Evolutionary conservation across 2,329 filamentous ascomycete genomes (phyloP).

Genomic region (Ceratocystis cacaofunesta): DNA sequence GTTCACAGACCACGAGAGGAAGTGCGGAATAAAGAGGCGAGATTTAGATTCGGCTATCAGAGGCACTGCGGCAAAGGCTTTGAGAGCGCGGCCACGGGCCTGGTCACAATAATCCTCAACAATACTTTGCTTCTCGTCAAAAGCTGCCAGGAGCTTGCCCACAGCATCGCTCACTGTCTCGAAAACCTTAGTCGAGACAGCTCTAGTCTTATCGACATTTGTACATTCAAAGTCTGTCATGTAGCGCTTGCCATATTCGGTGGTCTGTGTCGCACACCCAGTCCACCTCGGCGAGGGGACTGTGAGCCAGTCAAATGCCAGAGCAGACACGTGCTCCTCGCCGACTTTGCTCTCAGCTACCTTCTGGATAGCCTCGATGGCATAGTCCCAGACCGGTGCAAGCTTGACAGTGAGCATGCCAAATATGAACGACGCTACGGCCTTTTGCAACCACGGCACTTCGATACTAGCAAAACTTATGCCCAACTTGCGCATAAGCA

Average conservation of each 20-base stretch:
- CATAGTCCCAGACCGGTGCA: slow-evolving; percentile 76
- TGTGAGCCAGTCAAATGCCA: slow-evolving; percentile 67
- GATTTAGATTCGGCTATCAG: slow-evolving; percentile 73
- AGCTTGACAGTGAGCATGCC: slow-evolving; percentile 77
- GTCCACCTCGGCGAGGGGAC: slow-evolving; percentile 41
- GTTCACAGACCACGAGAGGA: slow-evolving; percentile 63
- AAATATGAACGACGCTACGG: slow-evolving; percentile 72
- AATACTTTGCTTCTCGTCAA: slow-evolving; percentile 47
- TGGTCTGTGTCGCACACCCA: slow-evolving; percentile 26
- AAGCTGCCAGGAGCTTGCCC: slow-evolving; percentile 45
- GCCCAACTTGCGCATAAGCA: slow-evolving; percentile 69
- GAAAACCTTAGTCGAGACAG: slow-evolving; percentile 36
- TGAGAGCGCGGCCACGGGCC: slow-evolving; percentile 63
- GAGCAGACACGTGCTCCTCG: slow-evolving; percentile 54
- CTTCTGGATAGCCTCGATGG: slow-evolving; percentile 57
- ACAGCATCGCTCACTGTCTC: slow-evolving; percentile 37
- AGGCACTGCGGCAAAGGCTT: slow-evolving; percentile 59
- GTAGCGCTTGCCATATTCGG: slow-evolving; percentile 26
- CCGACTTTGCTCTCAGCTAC: slow-evolving; percentile 56
- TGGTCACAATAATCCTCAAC: slow-evolving; percentile 36
- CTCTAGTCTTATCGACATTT: slow-evolving; percentile 48
- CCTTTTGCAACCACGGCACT: slow-evolving; percentile 50
- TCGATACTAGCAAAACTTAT: slow-evolving; percentile 45
- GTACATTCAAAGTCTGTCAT: slow-evolving; percentile 74
- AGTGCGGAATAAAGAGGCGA: slow-evolving; percentile 67